Conservation (phyloP, 2,329 filamentous ascomycete species). For the Fusarium drepaniforme region DNA sequence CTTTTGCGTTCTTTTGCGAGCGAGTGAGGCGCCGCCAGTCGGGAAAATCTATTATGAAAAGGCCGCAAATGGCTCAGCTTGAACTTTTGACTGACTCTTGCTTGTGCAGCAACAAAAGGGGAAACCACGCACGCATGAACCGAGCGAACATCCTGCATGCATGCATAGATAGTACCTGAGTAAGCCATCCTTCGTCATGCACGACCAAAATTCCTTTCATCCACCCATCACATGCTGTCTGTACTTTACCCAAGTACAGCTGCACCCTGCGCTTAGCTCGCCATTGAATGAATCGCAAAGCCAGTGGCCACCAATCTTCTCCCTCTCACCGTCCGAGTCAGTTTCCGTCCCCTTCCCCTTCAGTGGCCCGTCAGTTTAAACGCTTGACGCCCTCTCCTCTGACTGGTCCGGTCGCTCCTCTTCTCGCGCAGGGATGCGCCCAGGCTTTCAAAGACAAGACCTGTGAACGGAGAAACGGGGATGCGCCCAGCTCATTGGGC, state of each 20-base stretch:
- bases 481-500: constrained; percentile 38
- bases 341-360: neutral
- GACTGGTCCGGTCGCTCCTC: constrained; percentile 8
- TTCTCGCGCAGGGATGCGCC: neutral
- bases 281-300: constrained; percentile 23
- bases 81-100: neutral
- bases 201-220: neutral
- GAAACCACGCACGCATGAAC: constrained; percentile 4
- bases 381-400: constrained; percentile 30
- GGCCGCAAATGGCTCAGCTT: constrained; percentile 32
- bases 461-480: constrained; percentile 7
- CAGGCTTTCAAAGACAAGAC: neutral
- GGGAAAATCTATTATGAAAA: constrained; percentile 9
- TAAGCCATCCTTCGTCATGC: constrained; percentile 29
- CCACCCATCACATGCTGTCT: neutral
- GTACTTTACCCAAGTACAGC: no score
- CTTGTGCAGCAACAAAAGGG: neutral
- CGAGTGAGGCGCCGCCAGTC: neutral
- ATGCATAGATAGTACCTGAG: constrained; percentile 18
- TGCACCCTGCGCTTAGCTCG: constrained; percentile 21
- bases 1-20: constrained; percentile 9
- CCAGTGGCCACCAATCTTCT: constrained; percentile 32
- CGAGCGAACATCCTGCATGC: neutral
- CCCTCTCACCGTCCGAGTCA: constrained; percentile 27
- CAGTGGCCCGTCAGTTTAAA: constrained; percentile 14